Percentiles rank a stretch among this genome's conserved stretches.
Evolutionary conservation across 352 stramenopile species (phyloP).

Genomic region (Phytophthora fragariaefolia): DNA sequence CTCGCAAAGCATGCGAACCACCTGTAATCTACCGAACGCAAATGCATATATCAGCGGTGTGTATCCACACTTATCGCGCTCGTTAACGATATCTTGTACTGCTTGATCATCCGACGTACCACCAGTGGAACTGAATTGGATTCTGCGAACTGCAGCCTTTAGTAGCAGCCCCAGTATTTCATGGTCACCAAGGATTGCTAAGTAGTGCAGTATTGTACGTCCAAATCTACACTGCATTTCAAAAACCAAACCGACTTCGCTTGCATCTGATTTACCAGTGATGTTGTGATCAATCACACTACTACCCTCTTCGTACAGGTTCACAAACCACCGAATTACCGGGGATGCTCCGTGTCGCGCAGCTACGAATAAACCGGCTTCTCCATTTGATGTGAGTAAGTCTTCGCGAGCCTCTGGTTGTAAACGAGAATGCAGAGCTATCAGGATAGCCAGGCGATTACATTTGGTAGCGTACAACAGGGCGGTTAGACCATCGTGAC

Average conservation of each 20-base stretch:
- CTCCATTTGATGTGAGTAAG: slow-evolving; percentile 36
- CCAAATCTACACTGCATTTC: slow-evolving; percentile 30
- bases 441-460: slow-evolving; percentile 58
- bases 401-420: slow-evolving; percentile 23
- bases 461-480: slow-evolving; percentile 57
- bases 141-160: slow-evolving; percentile 3
- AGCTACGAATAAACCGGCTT: slow-evolving; percentile 59
- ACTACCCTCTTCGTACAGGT: slow-evolving; percentile 30
- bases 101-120: neutral
- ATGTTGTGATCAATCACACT: neutral
- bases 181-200: slow-evolving; percentile 49
- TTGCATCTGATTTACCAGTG: neutral
- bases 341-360: slow-evolving; percentile 45
- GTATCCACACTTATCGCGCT: slow-evolving; percentile 49
- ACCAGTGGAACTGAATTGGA: neutral
- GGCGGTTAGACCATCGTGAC: slow-evolving; percentile 45
- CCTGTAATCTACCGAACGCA: slow-evolving; percentile 48
- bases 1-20: slow-evolving; percentile 39
- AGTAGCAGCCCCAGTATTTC: slow-evolving; percentile 31
- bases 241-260: neutral
- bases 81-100: slow-evolving; percentile 33
- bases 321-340: slow-evolving; percentile 62
- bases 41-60: slow-evolving; percentile 63
- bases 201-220: slow-evolving; percentile 61
- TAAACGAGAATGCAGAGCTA: slow-evolving; percentile 43